A percentile compares a stretch with the other conserved stretches of the same genome.
Evolutionary conservation across 2,329 filamentous ascomycete genomes (phyloP).

Genomic region (Fusarium nodosum): DNA sequence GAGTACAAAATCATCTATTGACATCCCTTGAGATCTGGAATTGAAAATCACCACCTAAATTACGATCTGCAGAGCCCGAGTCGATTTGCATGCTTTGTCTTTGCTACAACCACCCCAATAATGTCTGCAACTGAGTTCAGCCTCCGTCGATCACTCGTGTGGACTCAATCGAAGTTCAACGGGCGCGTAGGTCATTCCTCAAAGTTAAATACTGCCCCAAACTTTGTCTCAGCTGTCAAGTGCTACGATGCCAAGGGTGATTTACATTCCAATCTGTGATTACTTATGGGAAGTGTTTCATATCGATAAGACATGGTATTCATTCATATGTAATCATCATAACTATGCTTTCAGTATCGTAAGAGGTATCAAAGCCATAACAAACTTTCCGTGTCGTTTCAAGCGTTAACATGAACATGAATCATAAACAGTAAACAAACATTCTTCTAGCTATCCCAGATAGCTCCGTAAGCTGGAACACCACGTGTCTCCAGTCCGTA

Average conservation of each 20-base stretch:
- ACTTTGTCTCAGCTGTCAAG: constrained; percentile 21
- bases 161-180: constrained; percentile 29
- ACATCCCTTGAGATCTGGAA: neutral
- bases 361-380: constrained; percentile 4
- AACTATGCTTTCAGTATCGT: constrained; percentile 2
- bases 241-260: constrained; percentile 4
- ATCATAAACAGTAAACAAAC: constrained; percentile 5
- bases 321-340: constrained; percentile 17
- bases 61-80: neutral
- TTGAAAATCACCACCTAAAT: neutral
- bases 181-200: neutral
- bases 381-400: neutral
- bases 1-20: neutral
- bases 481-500: constrained; percentile 76
- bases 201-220: constrained; percentile 9
- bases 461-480: constrained; percentile 77
- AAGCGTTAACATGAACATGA: constrained; percentile 2
- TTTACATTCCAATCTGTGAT: constrained; percentile 14
- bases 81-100: neutral
- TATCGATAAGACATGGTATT: constrained; percentile 10
- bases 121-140: neutral
- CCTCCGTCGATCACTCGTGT: constrained; percentile 8
- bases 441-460: constrained; percentile 70
- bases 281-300: constrained; percentile 9
- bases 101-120: constrained; percentile 6